Percentiles rank a stretch among this genome's conserved stretches.
Conservation (phyloP, 805 yeast species). For the Kregervanrija fluxuum region DNA sequence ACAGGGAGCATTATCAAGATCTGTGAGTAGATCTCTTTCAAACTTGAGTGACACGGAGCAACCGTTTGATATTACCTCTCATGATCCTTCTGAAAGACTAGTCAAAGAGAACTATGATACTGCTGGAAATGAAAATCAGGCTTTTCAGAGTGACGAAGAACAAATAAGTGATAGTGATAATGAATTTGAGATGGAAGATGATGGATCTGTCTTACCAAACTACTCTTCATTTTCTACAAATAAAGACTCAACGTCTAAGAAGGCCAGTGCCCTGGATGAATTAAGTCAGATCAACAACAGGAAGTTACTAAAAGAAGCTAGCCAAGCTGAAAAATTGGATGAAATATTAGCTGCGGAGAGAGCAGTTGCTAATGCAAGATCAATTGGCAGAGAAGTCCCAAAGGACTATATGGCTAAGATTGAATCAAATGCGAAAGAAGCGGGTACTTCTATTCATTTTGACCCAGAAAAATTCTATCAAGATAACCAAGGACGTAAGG, state of each 20-base stretch:
- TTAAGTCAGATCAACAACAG: conserved; percentile 17
- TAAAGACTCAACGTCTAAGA: conserved; percentile 6
- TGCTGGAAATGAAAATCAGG: conserved; percentile 10
- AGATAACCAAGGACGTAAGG: conserved; percentile 40
- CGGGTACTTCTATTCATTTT: conserved; percentile 37
- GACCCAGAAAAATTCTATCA: conserved; percentile 42
- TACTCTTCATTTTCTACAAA: conserved; percentile 24
- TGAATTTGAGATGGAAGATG: conserved; percentile 56
- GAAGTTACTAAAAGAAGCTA: conserved; percentile 35
- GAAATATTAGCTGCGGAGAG: conserved; percentile 52
- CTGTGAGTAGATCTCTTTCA: conserved; percentile 19
- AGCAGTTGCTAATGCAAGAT: conserved; percentile 51
- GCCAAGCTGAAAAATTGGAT: conserved; percentile 44
- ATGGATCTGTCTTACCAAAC: conserved; percentile 51
- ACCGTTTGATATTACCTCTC: conserved; percentile 61
- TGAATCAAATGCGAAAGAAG: conserved; percentile 25
- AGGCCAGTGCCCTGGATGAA: conserved; percentile 14
- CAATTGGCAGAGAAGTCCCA: conserved; percentile 30
- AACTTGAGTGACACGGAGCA: conserved; percentile 13
- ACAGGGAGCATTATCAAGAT: conserved; percentile 6
- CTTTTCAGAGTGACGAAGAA: conserved; percentile 43
- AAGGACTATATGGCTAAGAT: conserved; percentile 24
- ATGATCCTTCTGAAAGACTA: conserved; percentile 68
- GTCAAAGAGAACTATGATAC: conserved; percentile 9
- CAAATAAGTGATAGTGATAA: conserved; percentile 53